These are phyloP conservation scores for Ceratocystis ficicola DNA, from an alignment of 2,329 filamentous ascomycete genomes.

Conservation along the genomic window DNA sequence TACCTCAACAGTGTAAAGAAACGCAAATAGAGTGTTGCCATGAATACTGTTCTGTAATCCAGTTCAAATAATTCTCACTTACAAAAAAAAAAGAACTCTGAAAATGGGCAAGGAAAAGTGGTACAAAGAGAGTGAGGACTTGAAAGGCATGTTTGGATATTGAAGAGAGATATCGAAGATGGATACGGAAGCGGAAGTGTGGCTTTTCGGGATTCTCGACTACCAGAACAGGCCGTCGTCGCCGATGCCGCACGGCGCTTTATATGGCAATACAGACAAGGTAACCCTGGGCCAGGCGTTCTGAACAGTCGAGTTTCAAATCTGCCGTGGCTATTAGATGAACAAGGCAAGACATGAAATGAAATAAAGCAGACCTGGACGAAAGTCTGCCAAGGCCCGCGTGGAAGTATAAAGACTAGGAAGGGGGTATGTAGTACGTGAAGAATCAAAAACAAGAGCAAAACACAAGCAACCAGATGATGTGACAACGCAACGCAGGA, in stretches of 20 bases:
- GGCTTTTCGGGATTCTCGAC: too few relatives aligned
- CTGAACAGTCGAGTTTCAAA: too few relatives aligned
- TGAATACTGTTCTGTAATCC: background rate
- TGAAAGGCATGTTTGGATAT: conserved; percentile 14
- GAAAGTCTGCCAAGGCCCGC: too few relatives aligned
- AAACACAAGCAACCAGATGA: conserved; percentile 11
- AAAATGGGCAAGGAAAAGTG: background rate
- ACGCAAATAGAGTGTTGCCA: background rate
- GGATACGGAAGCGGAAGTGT: too few relatives aligned
- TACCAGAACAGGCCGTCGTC: too few relatives aligned
- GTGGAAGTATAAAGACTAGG: conserved; percentile 3
- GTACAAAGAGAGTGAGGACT: conserved; percentile 5
- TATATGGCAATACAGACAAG: too few relatives aligned
- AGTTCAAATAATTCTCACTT: background rate
- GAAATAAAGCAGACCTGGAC: too few relatives aligned
- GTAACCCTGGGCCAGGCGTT: too few relatives aligned
- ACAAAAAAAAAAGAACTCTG: background rate
- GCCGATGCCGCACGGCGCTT: too few relatives aligned
- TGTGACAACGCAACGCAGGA: conserved; percentile 18
- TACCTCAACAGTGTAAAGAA: background rate
- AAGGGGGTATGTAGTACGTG: conserved; percentile 13
- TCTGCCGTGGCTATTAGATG: too few relatives aligned
- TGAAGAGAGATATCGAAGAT: conserved; percentile 18
- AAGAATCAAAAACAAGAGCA: conserved; percentile 13
- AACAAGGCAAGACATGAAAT: too few relatives aligned